A percentile compares a stretch with the other conserved stretches of the same genome.
Conservation (phyloP, 148 eudicot species). For the Cornus suecica region DNA sequence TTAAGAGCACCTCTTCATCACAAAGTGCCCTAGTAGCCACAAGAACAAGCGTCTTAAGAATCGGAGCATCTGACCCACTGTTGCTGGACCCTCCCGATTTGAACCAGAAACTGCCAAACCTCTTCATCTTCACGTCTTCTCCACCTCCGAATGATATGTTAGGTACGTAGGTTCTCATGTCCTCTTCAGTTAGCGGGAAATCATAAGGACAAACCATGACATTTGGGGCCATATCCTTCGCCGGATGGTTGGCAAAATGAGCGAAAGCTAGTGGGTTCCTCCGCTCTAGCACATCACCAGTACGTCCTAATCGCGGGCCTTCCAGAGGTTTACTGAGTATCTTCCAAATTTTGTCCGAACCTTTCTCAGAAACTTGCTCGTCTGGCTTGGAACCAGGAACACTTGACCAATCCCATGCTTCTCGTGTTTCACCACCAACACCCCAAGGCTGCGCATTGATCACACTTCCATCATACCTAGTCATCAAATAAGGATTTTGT, state of each 20-base stretch:
- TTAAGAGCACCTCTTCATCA: conserved; percentile 77
- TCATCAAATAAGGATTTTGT: conserved; percentile 74
- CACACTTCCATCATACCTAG: conserved; percentile 87
- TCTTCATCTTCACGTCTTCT: conserved; percentile 64
- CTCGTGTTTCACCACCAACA: conserved; percentile 61
- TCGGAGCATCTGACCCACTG: conserved; percentile 35
- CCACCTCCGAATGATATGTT: conserved; percentile 62
- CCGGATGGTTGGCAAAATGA: conserved; percentile 88
- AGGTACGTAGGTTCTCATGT: conserved; percentile 77
- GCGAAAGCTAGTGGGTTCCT: conserved; percentile 86
- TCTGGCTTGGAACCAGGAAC: conserved; percentile 17
- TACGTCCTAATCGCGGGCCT: conserved; percentile 24
- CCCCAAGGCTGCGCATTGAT: conserved; percentile 98
- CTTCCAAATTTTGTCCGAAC: conserved; percentile 83
- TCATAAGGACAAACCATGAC: conserved; percentile 95
- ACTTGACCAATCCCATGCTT: conserved; percentile 60
- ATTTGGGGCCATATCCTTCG: conserved; percentile 59
- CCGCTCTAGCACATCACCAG: conserved; percentile 67
- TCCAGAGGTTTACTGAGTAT: conserved; percentile 79
- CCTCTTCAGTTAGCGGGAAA: conserved; percentile 66
- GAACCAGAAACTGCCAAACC: conserved; percentile 85
- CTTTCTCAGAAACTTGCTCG: conserved; percentile 29
- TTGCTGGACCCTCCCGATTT: conserved; percentile 57
- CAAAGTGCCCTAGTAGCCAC: conserved; percentile 68
- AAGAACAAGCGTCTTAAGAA: conserved; percentile 68